Evolutionary conservation across 352 stramenopile genomes (phyloP), one percentile per base, ranked within the genome.

Genomic region (Phytopythium oedochilum): DNA sequence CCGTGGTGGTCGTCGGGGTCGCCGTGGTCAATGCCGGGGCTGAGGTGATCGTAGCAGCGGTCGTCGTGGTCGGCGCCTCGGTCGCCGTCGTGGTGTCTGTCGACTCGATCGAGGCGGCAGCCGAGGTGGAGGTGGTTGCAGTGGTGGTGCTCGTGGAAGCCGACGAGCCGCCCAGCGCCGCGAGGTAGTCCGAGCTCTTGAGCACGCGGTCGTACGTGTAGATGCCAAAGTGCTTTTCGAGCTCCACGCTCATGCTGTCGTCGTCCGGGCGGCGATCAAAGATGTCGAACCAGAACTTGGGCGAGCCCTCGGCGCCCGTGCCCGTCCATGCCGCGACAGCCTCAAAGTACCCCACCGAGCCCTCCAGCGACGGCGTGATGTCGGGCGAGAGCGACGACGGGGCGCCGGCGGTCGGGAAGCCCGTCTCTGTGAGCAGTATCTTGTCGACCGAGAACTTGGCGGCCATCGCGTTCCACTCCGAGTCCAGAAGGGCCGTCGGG

Each of bases 221-320:
- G 32, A 86, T 65, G 32, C 77, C 77, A 59, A 88, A 88, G 57
- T 81, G 68, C 46, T 61, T 63, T 53, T 88, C 77, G 11, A 72
- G 67, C 43, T 82, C 67, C 8, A 60, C 62, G 2, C 50, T 29
- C 47, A 72, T 67, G 1, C 49, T 71, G 22, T 64, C 64, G 43
- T 85, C 77, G 59, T 83, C 74, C 14, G 63, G 62, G 31, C 68
- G 70, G 35, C 74, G 71, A 45, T 88, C 74, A 47, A 86, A 88
- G 26, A 76, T 57, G 44, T 71, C 65, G 59, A 84, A 86, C 72
- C 74, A 86, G 59, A 88, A 88, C 54, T 63, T 75, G 29, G 70
- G 53, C 55, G 64, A 68, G 12, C 53, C 63, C 48, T 68, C 60
- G 15, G 52, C 54, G 7, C 54, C 60, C 7, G 64, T 61, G 14